Evolutionary conservation across 1,139 yeast genomes (phyloP), one percentile per base, ranked within the genome.

Genomic region (Torulaspora globosa): DNA sequence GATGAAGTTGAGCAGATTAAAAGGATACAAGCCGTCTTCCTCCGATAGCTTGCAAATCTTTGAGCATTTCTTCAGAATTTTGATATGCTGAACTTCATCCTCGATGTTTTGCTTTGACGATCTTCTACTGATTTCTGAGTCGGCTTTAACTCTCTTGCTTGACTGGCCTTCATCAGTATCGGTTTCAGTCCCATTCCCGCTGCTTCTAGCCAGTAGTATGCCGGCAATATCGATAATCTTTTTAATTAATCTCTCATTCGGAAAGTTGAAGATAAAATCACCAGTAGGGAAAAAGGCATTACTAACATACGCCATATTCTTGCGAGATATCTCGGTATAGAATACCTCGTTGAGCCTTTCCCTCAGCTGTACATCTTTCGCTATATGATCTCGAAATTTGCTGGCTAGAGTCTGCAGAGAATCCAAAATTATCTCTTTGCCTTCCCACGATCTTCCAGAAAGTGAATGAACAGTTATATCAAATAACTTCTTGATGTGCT

Each of bases 381-480:
- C 18, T 39, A 72, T 51, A 48, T 60, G 69, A 0, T 53, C 55
- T 40, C 71, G 67, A 10, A 78, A 72, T 52, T 78, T 78, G 11
- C 71, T 61, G 0, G 82, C 63, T 32, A 85, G 71, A 1, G 79
- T 70, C 1, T 87, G 84, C 41, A 90, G 67, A 0, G 96, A 88
- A 35, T 78, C 80, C 26, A 88, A 70, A 2, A 92, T 76, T 34
- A 73, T 66, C 54, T 88, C 96, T 60, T 92, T 92, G 7, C 97
- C 97, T 15, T 75, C 75, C 95, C 96, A 92, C 8, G 94, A 78
- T 50, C 92, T 78, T 0, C 97, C 97, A 46, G 75, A 72, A 49
- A 83, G 74, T 0, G 95, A 80, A 36, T 75, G 76, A 18, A 86
- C 60, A 43, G 89, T 70, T 5, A 82, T 70, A 0, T 70, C 68